Base-by-base conservation (phyloP, 495 filamentous ascomycete species). In the Neurospora cerealis region DNA sequence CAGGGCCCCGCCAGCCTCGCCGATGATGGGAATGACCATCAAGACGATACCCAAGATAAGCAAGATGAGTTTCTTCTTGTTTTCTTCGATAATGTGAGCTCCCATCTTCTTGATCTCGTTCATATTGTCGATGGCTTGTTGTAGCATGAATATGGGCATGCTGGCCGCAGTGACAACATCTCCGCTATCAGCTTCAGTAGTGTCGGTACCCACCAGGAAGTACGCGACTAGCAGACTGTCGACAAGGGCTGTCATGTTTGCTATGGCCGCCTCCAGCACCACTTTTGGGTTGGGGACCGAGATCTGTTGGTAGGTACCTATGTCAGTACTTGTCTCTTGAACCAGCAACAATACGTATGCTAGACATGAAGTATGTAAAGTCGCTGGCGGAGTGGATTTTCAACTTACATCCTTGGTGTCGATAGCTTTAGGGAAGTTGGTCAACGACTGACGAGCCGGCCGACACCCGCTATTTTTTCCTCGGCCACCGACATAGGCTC, bases 21-120 rank as follows among this genome's bases (percentile, higher is more conserved):
- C 71, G n/a, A 73, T 38, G 60, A 73, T 66, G 32, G 71, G 71
- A 21, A 73, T 60, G 10, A 41, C 71, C 71, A 73, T 73, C 19
- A 66, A 69, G 21, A 73, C 46, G 34, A 73, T 66, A 28, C 44
- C 60, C 40, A 72, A 36, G 48, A 73, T 73, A 42, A 66, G 38
- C 41, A 69, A 69, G 32, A 73, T 73, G 32, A 73, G 71, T 13
- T 73, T 36, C 32, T 41, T 34, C 48, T 73, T 73, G 34, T 46
- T 54, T 28, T 73, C 71, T 17, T 73, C 48, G 44, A 46, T 73
- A 42, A 69, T 54, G 28, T 66, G 24, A 42, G 60, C 13, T 11
- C 48, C 71, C 37, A 42, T 73, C n/a, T 73, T 36, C 71, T 73
- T 73, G 44, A 73, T 39, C 8, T 69, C 48, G 28, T 73, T 69